Base-by-base conservation (phyloP, 164 flowering plant species). In the grape (Vitis vinifera) region DNA sequence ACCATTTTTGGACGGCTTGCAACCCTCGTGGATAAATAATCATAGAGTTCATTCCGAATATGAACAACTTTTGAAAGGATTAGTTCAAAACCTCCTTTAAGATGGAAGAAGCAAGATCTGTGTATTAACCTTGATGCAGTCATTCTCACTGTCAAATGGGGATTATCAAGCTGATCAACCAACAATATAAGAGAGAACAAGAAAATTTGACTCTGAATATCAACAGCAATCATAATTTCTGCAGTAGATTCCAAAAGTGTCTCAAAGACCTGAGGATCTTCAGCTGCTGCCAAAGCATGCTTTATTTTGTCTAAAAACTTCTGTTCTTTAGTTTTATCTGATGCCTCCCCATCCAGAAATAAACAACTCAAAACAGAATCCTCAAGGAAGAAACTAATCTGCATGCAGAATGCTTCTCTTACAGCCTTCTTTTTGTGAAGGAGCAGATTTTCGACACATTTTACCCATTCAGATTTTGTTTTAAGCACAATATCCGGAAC, bases 141-240 rank as follows among this genome's bases (percentile, higher is more conserved):
- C 71, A 86, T 79, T 81, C 95, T 86, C 76, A 93, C 91, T 0
- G 84, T 81, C 75, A 88, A 51, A 77, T 85, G 85, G 49, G 81
- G 81, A 83, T 80, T 88, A 76, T 93, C 99, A 70, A 96, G 95
- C 79, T 93, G 97, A 77, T 90, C 93, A 77, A 96, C 88, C 85
- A 96, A 77, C 72, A 93, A 73, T 64, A 89, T 75, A 62, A 96
- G 88, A 30, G 93, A 85, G 57, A 79, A 79, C 73, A 89, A 74
- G 84, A 93, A 96, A 61, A 88, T 68, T 63, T 86, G 87, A 74
- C 78, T 84, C 17, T 79, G 66, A 61, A 89, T 71, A 77, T 91
- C 91, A 75, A 88, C 94, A 1, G 85, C 86, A 73, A 76, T 77
- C 97, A 96, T 90, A 69, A 92, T 80, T 79, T 82, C 87, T 52